Evolutionary conservation across 2,329 filamentous ascomycete genomes (phyloP), one percentile per base, ranked within the genome.

Genomic region (Chalaropsis thielavioides): DNA sequence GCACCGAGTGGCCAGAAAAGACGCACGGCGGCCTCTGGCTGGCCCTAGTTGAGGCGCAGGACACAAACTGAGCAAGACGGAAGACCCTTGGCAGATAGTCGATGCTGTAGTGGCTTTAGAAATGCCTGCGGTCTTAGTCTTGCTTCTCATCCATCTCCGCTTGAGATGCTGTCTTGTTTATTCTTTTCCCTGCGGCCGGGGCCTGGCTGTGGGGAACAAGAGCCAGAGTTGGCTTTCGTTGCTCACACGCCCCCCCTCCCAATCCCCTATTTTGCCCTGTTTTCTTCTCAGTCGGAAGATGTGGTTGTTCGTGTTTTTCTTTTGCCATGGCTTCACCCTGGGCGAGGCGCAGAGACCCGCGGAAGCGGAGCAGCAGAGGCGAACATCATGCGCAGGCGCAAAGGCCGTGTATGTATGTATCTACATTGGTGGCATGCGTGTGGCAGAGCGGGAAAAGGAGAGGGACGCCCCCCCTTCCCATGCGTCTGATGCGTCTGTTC

Each of bases 111-210:
- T 38, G 51, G 51, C 51, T 38, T 31, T 58, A 58, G 51, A 58
- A 58, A 58, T 58, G 51, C 51, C 51, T 31, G 61, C 59, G 56
- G 41, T 61, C 64, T 65, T n/a, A n/a, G n/a, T n/a, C n/a, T 59
- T 56, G 22, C 7, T 35, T 27, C 27, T 7, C 13, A n/a, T 27
- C 41, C n/a, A 43, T 17, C 27, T n/a, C 22, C 5, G 19, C 10
- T 1, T 13, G 35, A 6, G 35, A 38, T 4, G 8, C 35, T 7
- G 35, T 38, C 8, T 10, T 38, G 3, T 46, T 7, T 46, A n/a
- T 31, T 61, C 2, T n/a, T 35, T 13, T 27, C 3, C 10, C 24
- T 35, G 10, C 15, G 27, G 22, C 1, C 24, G 43, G 8, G 43
- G 11, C 43, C 19, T 6, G 43, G 11, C 43, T 46, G 43, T 46